Percentiles rank a stretch among this genome's conserved stretches.
Evolutionary conservation across 345 rosid genomes (phyloP).

Genomic region (Murraya paniculata): DNA sequence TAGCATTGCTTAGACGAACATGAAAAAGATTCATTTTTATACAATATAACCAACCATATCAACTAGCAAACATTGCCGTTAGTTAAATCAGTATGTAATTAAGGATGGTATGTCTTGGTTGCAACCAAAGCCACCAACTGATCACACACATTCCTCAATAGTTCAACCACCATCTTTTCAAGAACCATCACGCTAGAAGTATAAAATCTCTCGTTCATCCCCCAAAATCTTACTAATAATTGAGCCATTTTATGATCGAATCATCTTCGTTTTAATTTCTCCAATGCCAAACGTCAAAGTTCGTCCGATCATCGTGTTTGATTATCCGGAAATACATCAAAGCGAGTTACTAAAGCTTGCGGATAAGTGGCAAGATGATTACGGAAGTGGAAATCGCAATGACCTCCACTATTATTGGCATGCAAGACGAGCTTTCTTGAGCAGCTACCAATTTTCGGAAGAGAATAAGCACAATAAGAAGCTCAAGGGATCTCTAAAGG

Average conservation of each 20-base stretch:
- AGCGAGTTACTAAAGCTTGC: neutral
- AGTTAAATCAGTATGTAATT: neutral
- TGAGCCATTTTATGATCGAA: neutral
- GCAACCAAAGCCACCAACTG: slow-evolving; percentile 38
- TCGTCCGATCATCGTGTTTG: slow-evolving; percentile 5
- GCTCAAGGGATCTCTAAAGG: slow-evolving; percentile 32
- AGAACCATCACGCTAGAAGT: neutral
- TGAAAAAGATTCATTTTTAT: neutral
- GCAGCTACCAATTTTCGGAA: slow-evolving; percentile 40
- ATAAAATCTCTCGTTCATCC: neutral
- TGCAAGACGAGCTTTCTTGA: slow-evolving; percentile 46
- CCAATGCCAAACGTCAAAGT: neutral
- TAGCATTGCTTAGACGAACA: neutral
- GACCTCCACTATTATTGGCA: slow-evolving; percentile 36
- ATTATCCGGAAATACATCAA: slow-evolving; percentile 4
- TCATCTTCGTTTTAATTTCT: neutral
- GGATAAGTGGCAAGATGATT: slow-evolving; percentile 22
- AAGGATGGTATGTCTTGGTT: slow-evolving; percentile 25
- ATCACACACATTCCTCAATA: neutral
- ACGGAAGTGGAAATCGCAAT: slow-evolving; percentile 19
- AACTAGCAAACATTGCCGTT: neutral
- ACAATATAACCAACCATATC: neutral
- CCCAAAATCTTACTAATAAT: neutral
- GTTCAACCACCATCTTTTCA: slow-evolving; percentile 28
- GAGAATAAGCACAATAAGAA: slow-evolving; percentile 15